Evolutionary conservation across 139 green algal genomes (phyloP), one percentile per base, ranked within the genome.

Genomic region (Marvania coccoides): DNA sequence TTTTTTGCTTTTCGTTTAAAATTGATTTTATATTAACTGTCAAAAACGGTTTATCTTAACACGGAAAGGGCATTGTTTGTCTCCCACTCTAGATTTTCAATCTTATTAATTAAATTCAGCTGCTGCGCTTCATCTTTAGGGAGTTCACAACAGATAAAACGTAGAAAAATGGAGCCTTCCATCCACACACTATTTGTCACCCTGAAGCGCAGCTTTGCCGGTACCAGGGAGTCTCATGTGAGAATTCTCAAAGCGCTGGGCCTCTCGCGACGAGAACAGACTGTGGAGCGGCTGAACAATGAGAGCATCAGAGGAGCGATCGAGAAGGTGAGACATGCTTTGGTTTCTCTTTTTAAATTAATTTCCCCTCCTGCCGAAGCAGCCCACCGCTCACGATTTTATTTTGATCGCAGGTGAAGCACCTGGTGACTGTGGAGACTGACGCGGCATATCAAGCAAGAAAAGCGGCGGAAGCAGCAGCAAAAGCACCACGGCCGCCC

Each of bases 151-250:
- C n/a, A n/a, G n/a, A n/a, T n/a, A n/a, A n/a, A n/a, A n/a, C n/a
- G n/a, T n/a, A n/a, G n/a, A 59, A 12, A 12, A 15, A 66, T 66
- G 59, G 59, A 29, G 38, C n/a, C 48, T 5, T 45, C 66, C 10
- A 63, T 84, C 38, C 57, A 51, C 15, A 57, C 37, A 5, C 42
- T 84, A 9, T 84, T 80, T 29, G 51, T 84, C 29, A 84, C 78
- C 3, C 51, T 84, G 3, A 77, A 65, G 40, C 70, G 78, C 19
- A 76, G 75, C 40, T 80, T 84, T 80, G 78, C 78, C 4, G 71
- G 75, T 4, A 84, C 71, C 10, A 56, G 65, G 0, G 78, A 84
- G 51, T 51, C 55, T 1, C 78, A 84, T 6, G 26, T 71, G 9
- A 31, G 42, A 23, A 77, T 73, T 7, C 39, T 84, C 15, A 42